Evolutionary conservation across 805 yeast genomes (phyloP).

Genomic region (Dipodascus geniculatus): DNA sequence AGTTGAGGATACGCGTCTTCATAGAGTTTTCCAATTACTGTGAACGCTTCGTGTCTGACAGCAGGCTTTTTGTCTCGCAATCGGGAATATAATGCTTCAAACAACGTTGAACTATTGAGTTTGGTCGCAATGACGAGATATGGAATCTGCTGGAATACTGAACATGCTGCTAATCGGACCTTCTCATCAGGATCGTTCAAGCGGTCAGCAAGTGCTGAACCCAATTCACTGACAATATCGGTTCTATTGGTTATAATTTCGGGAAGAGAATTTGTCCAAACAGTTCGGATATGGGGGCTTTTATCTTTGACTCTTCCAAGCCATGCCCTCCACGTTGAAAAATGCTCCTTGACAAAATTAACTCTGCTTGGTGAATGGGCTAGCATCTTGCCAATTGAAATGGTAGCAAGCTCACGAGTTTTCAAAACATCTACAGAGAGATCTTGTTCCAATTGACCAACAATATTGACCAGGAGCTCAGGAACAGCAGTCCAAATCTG

Average conservation of each 20-base stretch:
- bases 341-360: constrained; percentile 47
- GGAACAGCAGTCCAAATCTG: constrained; percentile 74
- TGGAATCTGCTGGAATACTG: constrained; percentile 34
- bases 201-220: constrained; percentile 47
- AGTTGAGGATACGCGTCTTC: constrained; percentile 31
- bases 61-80: constrained; percentile 59
- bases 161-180: constrained; percentile 54
- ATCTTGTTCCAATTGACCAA: constrained; percentile 74
- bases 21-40: constrained; percentile 43
- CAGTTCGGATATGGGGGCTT: constrained; percentile 47
- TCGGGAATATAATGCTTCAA: constrained; percentile 46
- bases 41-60: constrained; percentile 50
- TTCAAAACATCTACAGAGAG: constrained; percentile 50
- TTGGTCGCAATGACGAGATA: constrained; percentile 28
- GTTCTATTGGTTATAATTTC: constrained; percentile 33
- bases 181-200: constrained; percentile 64
- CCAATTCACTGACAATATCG: constrained; percentile 22
- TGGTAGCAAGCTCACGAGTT: constrained; percentile 57
- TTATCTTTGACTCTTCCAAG: constrained; percentile 62
- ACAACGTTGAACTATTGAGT: constrained; percentile 27
- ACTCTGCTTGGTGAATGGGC: constrained; percentile 36
- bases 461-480: constrained; percentile 55
- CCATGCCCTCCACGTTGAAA: constrained; percentile 59
- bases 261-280: constrained; percentile 57
- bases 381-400: constrained; percentile 58